A percentile compares a stretch with the other conserved stretches of the same genome.
Evolutionary conservation across 768 basidiomycete genomes (phyloP).

Genomic region (Naganishia antarctica): DNA sequence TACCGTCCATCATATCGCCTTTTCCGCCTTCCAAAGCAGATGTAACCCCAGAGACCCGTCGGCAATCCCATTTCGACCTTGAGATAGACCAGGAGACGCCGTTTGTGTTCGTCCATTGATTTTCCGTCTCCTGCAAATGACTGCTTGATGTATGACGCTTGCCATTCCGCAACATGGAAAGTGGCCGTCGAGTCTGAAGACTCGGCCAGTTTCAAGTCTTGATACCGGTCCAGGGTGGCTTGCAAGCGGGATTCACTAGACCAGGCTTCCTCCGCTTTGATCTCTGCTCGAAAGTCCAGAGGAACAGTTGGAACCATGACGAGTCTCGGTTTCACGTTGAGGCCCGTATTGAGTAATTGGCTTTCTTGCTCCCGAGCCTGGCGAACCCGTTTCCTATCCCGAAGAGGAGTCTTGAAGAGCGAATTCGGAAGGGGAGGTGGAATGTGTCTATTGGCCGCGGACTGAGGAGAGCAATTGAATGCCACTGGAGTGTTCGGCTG

Average conservation of each 20-base stretch:
- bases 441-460: neutral
- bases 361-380: constrained; percentile 12
- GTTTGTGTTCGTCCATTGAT: neutral
- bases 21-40: constrained; percentile 4
- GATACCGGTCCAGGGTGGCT: constrained; percentile 3
- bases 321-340: constrained; percentile 14
- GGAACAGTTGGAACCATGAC: constrained; percentile 10
- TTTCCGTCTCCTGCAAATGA: neutral
- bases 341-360: constrained; percentile 8
- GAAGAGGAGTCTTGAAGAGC: constrained; percentile 10
- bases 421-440: constrained; percentile 9
- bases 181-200: neutral
- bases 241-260: neutral
- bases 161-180: constrained; percentile 5
- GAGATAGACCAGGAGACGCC: neutral
- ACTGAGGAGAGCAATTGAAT: neutral
- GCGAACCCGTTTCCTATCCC: constrained; percentile 17
- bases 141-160: neutral
- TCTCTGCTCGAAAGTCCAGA: neutral
- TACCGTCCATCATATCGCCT: constrained; percentile 13
- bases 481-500: neutral
- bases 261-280: neutral
- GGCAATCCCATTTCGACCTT: constrained; percentile 7
- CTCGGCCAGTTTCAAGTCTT: neutral
- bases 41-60: constrained; percentile 17